Conservation (phyloP, 202 grass and related monocot species). For the Digitaria exilis region DNA sequence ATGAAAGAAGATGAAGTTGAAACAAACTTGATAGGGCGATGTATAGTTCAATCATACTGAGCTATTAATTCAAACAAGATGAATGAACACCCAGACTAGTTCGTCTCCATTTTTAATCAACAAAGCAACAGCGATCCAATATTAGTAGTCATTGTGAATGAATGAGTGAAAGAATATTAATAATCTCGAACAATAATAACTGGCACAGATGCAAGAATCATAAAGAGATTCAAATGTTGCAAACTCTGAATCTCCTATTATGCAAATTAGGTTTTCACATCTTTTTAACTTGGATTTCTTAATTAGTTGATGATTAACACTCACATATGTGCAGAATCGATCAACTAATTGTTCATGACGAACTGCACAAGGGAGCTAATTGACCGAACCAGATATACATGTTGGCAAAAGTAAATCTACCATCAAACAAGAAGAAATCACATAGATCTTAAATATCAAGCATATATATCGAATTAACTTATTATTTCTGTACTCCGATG, state of each 20-base stretch:
- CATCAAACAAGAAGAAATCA: background rate
- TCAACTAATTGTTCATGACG: background rate
- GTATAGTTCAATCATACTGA: background rate
- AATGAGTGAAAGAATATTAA: background rate
- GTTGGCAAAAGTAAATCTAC: background rate
- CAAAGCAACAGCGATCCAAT: background rate
- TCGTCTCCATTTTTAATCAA: background rate
- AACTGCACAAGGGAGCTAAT: background rate
- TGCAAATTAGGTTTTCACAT: background rate
- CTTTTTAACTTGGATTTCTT: background rate
- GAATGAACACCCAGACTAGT: background rate
- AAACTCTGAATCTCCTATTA: background rate
- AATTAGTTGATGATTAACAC: background rate
- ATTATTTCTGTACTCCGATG: conserved; percentile 7
- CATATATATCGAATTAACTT: conserved; percentile 12
- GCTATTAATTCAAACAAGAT: background rate
- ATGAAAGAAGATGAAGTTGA: background rate
- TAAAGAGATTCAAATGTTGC: background rate
- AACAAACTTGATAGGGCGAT: background rate
- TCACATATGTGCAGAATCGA: background rate
- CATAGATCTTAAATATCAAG: background rate
- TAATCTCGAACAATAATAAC: background rate
- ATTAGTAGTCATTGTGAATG: background rate
- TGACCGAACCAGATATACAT: conserved; percentile 12
- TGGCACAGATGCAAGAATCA: background rate